Base-by-base conservation (phyloP, 202 grass and related monocot species). In the Brachypodium distachyon region DNA sequence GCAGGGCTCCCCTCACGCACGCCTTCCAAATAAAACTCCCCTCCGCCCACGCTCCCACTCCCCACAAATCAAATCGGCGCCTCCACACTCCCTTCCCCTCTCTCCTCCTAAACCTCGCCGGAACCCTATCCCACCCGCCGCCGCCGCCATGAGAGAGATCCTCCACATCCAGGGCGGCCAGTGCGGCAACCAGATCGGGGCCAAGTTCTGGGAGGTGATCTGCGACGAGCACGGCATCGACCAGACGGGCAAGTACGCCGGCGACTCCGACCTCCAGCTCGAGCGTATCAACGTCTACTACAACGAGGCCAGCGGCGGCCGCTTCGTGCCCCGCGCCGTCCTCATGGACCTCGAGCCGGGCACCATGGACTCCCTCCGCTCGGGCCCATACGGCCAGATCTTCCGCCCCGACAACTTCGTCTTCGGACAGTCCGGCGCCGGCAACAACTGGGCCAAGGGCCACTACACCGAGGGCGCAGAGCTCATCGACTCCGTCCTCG, bases 181-280 rank as follows among this genome's bases (percentile, higher is more conserved):
- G 56, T 87, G 87, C 77, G 87, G 84, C 2, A 90, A 87, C 81
- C 77, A 87, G 81, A 85, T 87, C 69, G 78, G 91, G 31, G 81
- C 77, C 56, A 90, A 85, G 74, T 87, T 93, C 78, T 93, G 69
- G 81, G 93, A 97, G 84, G 94, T 97, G 72, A 92, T 94, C 58
- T 94, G 94, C 81, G 89, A 90, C 79, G 91, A 97, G 89, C 94
- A 97, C 79, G 91, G 91, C 23, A 90, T 97, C 89, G 91, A 94
- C 86, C 86, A 86, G 31, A 92, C 80, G 7, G 95, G 89, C 12
- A 86, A 86, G 72, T 97, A 90, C 31, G 32, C 82, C 13, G 81
- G 85, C 58, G 79, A 78, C 67, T 78, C 83, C 47, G 85, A 90
- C 72, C 85, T 93, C 27, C 77, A 87, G 54, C 61, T 90, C 31